Conservation (phyloP, 257 asterid species). For the Fraxinus pennsylvanica region DNA sequence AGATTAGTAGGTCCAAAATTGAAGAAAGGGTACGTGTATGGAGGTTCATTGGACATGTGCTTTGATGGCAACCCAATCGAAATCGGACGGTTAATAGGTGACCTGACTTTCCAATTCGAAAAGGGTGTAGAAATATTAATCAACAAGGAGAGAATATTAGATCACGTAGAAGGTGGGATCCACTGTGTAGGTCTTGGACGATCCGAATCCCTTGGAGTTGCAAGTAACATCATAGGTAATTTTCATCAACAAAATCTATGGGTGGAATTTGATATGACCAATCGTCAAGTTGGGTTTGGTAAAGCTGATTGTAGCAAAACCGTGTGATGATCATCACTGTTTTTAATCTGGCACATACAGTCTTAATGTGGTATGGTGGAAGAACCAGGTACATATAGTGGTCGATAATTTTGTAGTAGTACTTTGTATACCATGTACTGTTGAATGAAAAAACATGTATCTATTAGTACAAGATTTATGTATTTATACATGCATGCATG, state of each 20-base stretch:
- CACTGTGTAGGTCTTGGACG: conserved; percentile 72
- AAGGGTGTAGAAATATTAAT: conserved; percentile 56
- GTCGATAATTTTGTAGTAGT: conserved; percentile 15
- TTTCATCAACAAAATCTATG: conserved; percentile 88
- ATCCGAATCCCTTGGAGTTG: conserved; percentile 67
- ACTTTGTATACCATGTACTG: not conserved
- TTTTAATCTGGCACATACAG: conserved; percentile 25
- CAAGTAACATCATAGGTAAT: conserved; percentile 75
- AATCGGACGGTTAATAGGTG: conserved; percentile 53
- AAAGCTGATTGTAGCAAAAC: conserved; percentile 57
- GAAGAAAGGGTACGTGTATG: conserved; percentile 56
- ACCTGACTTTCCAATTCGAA: conserved; percentile 56
- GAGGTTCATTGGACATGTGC: conserved; percentile 74
- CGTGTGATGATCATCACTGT: conserved; percentile 24
- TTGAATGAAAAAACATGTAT: not conserved
- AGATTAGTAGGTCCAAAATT: conserved; percentile 53
- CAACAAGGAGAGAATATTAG: conserved; percentile 46
- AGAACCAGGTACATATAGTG: conserved; percentile 3
- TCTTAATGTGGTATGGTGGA: conserved; percentile 1
- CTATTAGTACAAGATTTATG: not conserved
- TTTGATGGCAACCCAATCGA: conserved; percentile 49
- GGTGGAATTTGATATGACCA: conserved; percentile 77
- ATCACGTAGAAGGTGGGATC: conserved; percentile 61
- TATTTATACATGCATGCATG: not conserved
- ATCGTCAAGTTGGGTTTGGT: conserved; percentile 66